Evolutionary conservation across 2,329 filamentous ascomycete genomes (phyloP).

Genomic region (Clonostachys rhizophaga): DNA sequence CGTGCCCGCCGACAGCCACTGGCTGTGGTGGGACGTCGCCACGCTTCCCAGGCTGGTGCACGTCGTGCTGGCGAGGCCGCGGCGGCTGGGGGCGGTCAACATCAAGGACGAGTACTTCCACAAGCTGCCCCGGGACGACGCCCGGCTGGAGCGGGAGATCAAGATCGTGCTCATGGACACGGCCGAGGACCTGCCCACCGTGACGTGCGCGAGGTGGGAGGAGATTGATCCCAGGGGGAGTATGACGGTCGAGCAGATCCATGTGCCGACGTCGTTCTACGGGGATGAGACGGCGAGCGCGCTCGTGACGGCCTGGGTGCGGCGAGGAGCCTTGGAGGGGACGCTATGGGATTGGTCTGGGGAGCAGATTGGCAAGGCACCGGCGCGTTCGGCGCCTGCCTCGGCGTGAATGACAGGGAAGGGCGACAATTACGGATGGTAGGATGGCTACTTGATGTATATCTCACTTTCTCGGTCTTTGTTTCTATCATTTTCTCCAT

Average conservation of each 20-base stretch:
- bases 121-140: conserved; percentile 17
- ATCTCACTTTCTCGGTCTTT: too few species aligned
- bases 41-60: conserved; percentile 27
- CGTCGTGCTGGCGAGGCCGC: conserved; percentile 34
- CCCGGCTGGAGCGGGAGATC: conserved; percentile 15
- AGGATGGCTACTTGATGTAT: too few species aligned
- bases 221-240: conserved; percentile 25
- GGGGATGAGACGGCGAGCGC: conserved; percentile 26
- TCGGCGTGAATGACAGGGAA: neutral
- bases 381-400: neutral
- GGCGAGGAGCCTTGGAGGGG: conserved; percentile 30
- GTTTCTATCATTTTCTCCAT: too few species aligned
- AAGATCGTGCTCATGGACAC: conserved; percentile 24
- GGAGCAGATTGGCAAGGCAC: neutral
- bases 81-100: conserved; percentile 21
- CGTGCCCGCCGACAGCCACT: conserved; percentile 25
- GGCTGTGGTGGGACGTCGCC: conserved; percentile 31
- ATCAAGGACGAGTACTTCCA: conserved; percentile 35
- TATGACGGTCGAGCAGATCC: conserved; percentile 30
- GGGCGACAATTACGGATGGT: too few species aligned
- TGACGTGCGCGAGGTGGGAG: conserved; percentile 18
- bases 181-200: conserved; percentile 10
- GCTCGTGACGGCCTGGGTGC: conserved; percentile 34
- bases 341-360: conserved; percentile 28
- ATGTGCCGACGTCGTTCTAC: conserved; percentile 31